A percentile compares a stretch with the other conserved stretches of the same genome.
phyloP scores from a whole-genome alignment of 2,329 filamentous ascomycete genomes.

The Delphinella strobiligena region DNA sequence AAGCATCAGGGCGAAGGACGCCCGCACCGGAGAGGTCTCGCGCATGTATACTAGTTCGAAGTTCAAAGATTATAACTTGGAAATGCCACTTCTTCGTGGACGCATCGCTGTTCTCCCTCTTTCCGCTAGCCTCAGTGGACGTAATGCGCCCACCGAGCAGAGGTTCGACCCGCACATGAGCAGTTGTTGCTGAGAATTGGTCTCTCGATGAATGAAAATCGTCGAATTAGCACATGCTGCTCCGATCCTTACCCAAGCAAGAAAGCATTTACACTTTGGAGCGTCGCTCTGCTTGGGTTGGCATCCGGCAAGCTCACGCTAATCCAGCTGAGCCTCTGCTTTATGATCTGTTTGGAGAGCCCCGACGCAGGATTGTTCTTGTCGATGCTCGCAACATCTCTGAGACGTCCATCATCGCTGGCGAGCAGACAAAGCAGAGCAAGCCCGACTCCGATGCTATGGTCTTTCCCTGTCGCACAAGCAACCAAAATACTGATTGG shows the following conservation, averaged over 20 bases:
- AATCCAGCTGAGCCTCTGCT: constrained; percentile 67
- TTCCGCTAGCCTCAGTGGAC: too few species aligned
- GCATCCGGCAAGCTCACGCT: constrained; percentile 66
- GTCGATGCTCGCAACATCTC: not conserved
- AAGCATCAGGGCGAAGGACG: too few species aligned
- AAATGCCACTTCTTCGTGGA: too few species aligned
- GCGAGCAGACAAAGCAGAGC: constrained; percentile 65
- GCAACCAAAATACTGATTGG: constrained; percentile 40
- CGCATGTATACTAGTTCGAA: too few species aligned
- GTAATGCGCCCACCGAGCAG: too few species aligned
- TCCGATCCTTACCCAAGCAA: constrained; percentile 46
- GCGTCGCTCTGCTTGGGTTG: constrained; percentile 71
- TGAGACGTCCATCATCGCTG: constrained; percentile 45
- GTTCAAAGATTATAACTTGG: too few species aligned
- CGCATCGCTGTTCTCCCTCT: too few species aligned
- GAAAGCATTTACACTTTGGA: constrained; percentile 87
- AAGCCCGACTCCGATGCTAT: constrained; percentile 67
- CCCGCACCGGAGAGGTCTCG: too few species aligned
- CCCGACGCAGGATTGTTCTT: not conserved
- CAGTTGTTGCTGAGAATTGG: too few species aligned
- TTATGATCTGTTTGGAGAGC: constrained; percentile 56
- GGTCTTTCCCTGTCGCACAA: constrained; percentile 67
- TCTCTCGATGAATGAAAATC: too few species aligned
- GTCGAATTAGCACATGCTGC: too few species aligned
- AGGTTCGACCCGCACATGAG: too few species aligned